A percentile compares a stretch with the other conserved stretches of the same genome.
These are phyloP conservation scores for Pterocarpus santalinus DNA, from an alignment of 306 rosid genomes.

Conservation along the genomic window DNA sequence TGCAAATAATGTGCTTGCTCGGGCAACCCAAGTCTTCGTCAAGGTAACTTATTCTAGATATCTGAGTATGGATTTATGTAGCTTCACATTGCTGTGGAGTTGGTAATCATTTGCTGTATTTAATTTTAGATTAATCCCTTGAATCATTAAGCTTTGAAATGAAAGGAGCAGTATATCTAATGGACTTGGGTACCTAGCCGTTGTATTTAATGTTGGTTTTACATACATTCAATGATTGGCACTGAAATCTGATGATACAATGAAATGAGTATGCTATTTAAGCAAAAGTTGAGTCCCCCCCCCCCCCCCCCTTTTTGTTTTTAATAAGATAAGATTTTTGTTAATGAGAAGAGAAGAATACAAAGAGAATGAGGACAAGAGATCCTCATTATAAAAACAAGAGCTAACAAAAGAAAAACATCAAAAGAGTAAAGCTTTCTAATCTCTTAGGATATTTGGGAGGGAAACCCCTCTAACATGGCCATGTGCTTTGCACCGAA, in stretches of 20 bases:
- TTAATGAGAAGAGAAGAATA: too few relatives aligned
- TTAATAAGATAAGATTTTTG: too few relatives aligned
- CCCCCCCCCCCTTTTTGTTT: too few relatives aligned
- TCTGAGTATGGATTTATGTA: not conserved
- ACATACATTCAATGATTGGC: not conserved
- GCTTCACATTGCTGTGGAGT: not conserved
- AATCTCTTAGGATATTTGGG: too few relatives aligned
- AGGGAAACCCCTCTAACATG: too few relatives aligned
- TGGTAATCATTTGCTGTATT: constrained; percentile 22
- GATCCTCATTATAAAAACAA: too few relatives aligned
- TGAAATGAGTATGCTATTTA: not conserved
- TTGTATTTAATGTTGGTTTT: constrained; percentile 10
- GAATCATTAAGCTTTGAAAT: not conserved
- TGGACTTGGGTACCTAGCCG: not conserved
- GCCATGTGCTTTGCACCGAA: too few relatives aligned
- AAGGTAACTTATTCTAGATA: constrained; percentile 64
- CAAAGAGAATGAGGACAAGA: too few relatives aligned
- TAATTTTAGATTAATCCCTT: not conserved
- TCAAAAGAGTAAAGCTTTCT: too few relatives aligned
- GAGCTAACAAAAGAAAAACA: too few relatives aligned
- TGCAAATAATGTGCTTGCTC: constrained; percentile 92
- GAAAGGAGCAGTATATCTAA: not conserved
- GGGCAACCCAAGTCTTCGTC: constrained; percentile 97
- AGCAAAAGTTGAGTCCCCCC: not conserved
- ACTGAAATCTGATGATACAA: not conserved